Evolutionary conservation across 1,284 basidiomycete species (phyloP).

Genomic region (Psilocybe mexicana): DNA sequence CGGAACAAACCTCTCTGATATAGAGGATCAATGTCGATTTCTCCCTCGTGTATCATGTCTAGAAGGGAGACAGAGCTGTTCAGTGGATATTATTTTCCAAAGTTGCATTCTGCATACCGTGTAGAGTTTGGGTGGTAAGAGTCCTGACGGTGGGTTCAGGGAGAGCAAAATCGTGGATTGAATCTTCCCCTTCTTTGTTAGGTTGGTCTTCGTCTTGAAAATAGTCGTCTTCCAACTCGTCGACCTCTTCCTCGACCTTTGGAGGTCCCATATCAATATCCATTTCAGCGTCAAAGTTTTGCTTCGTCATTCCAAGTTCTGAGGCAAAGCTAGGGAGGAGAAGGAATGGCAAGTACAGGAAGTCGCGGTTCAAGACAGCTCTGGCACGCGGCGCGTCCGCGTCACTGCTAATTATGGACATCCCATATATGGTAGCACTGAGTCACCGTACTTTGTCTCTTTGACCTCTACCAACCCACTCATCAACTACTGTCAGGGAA

Average conservation of each 20-base stretch:
- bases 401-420: neutral
- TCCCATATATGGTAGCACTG: neutral
- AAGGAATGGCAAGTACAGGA: neutral
- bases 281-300: slow-evolving; percentile 1
- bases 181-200: slow-evolving; percentile 37
- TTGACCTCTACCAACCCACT: too few relatives aligned
- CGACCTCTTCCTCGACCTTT: slow-evolving; percentile 38
- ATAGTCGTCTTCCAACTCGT: slow-evolving; percentile 54
- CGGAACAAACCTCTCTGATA: slow-evolving; percentile 62
- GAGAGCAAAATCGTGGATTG: slow-evolving; percentile 44
- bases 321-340: neutral
- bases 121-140: slow-evolving; percentile 47
- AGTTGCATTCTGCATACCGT: slow-evolving; percentile 42
- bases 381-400: neutral
- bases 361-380: neutral
- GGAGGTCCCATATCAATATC: slow-evolving; percentile 5
- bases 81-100: neutral
- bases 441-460: too few relatives aligned
- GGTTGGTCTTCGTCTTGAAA: slow-evolving; percentile 37
- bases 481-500: too few relatives aligned
- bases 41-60: slow-evolving; percentile 65
- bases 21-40: slow-evolving; percentile 63
- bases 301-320: neutral
- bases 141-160: slow-evolving; percentile 27
- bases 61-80: slow-evolving; percentile 2